Base-by-base conservation (phyloP, 495 filamentous ascomycete genomes). In the Penicilliopsis zonata region DNA sequence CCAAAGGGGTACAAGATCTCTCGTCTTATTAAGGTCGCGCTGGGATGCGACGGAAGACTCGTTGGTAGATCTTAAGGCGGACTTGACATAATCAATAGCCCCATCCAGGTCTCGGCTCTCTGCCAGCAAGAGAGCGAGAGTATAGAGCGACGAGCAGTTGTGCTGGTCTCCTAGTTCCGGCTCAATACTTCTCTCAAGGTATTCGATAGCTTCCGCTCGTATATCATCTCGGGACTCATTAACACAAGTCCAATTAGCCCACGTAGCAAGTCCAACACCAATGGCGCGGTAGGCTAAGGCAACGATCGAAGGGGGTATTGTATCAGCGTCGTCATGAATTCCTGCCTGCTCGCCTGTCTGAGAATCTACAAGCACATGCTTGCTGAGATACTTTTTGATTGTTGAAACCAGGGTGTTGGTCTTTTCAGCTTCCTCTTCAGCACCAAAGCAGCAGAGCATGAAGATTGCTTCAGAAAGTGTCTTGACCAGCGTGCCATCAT, bases 371-470 rank as follows among this genome's bases (percentile, higher is more conserved):
- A 49, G 49, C 14, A 40, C 40, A 29, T 60, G 53, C 30, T 75
- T 63, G 3, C 61, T 50, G 13, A 81, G 47, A 64, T 85, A 80
- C 18, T 68, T 65, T 49, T 83, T 72, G 13, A 92, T 65, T 21
- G 75, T 68, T 5, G 59, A 35, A 4, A 70, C 72, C 30, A 98
- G 50, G 13, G 74, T 68, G 18, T 72, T 62, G 7, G 84, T 84
- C 49, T 79, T 92, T 39, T 86, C 80, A 3, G 78, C 82, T 28
- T 84, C 76, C 36, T 79, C 67, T 17, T 60, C 60, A 9, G 73
- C 72, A 5, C 87, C 83, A 54, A 86, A 86, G 26, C 72, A 75
- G 49, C 82, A 87, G n/a, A 95, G 59, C 21, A 90, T 67, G 16
- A 71, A 69, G 18, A 96, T 74, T 8, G 80, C 84, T 32, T 86